Base-by-base conservation (phyloP, 306 rosid species). In the Vigna unguiculata region DNA sequence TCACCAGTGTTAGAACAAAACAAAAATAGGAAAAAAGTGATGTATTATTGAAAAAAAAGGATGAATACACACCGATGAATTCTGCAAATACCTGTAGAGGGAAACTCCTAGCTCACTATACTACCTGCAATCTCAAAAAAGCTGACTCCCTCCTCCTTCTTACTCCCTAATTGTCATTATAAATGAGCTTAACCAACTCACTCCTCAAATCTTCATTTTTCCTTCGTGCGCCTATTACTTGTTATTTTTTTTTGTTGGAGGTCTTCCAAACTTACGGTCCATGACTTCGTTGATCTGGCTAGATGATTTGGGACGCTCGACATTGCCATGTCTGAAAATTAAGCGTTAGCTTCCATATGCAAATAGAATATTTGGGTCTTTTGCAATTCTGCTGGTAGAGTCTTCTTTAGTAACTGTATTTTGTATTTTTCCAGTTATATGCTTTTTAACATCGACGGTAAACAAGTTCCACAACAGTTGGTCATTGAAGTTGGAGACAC, bases 401-500 rank as follows among this genome's bases (percentile, higher is more conserved):
- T 49, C 36, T 69, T 20, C 5, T 9, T 9, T 69, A 28, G n/a
- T 74, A 47, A 62, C 51, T 10, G n/a, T 40, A 38, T 72, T 73
- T 83, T 32, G 12, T 77, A 38, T 69, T 34, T 66, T 84, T 82
- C 77, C 90, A 92, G 97, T 69, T 92, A 82, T 84, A 86, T 87
- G 76, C 92, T 92, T 55, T 92, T 85, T 74, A 76, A 84, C 74
- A 80, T 66, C 25, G 86, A 92, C 17, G 97, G 97, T 53, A 78
- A 71, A 49, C 93, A 84, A 90, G 93, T 92, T 90, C 90, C 90
- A 57, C 96, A 82, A 45, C 86, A 88, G 66, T 81, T 82, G 38
- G 97, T 90, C 22, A 36, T 88, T 46, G 90, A 90, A 78, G 89
- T 90, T 36, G 97, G 97, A 49, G 87, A 88, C 21, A 81, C 90